Evolutionary conservation across 2,329 filamentous ascomycete species (phyloP), one percentile per base, ranked within the genome.

Genomic region (Clarireedia paspali): DNA sequence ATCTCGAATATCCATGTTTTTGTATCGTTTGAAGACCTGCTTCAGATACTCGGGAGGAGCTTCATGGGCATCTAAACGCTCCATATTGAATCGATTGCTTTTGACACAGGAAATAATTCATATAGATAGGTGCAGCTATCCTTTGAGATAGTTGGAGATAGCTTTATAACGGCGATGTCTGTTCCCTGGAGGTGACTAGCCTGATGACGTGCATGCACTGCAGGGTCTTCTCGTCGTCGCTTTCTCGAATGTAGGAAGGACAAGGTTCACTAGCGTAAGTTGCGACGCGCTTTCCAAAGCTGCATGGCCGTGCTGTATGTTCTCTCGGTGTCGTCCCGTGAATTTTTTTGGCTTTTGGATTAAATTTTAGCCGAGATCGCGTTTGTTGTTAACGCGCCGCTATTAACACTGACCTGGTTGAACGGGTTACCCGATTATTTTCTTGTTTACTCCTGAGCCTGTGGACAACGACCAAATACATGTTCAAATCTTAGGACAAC

Each of bases 31-130:
- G 81, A 90, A 96, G 53, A 83, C 74, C 47, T 79, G 74, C 59
- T 85, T 83, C 62, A 96, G 76, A 50, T 76, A 71, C 12, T 84
- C 81, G 3, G 91, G 88, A 1, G 91, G 89, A 64, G 85, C 84
- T 70, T 90, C 83, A 69, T 92, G 83, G 27, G 91, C 85, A 71
- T 95, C 87, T 2, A 91, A 74, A 34, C 59, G 45, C 36, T 49
- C 52, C 52, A 55, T 55, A 10, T 34, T 55, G 6, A 27, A 30
- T 30, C 15, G 10, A 30, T 10, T n/a, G 6, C 17, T 40, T 40
- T 5, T 6, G 39, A 40, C 5, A 40, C 39, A n/a, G 14, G 39
- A n/a, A 14, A 4, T 10, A 10, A n/a, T 40, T 20, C 20, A 20
- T 20, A 20, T 20, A 20, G 20, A 20, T 20, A 20, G 20, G 20